Conservation (phyloP, 2,329 filamentous ascomycete genomes). For the Colletotrichum sp. region DNA sequence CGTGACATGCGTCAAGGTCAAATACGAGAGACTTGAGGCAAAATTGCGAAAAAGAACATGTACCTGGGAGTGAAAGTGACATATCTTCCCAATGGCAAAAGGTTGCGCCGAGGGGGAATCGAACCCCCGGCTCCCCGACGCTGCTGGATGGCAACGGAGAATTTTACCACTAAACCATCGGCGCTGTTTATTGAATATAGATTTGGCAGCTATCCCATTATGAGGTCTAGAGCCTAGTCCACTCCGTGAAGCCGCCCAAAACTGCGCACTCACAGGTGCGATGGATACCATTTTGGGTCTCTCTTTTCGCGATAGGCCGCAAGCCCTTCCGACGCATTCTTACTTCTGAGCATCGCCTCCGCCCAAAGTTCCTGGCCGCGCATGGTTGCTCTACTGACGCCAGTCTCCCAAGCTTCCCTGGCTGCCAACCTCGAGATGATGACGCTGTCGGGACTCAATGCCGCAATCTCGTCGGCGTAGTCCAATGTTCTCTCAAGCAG, state of each 20-base stretch:
- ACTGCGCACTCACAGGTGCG: conserved; percentile 21
- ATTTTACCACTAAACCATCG: conserved; percentile 24
- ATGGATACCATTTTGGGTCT: conserved; percentile 32
- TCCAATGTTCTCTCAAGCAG: conserved; percentile 32
- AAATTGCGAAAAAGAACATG: background rate
- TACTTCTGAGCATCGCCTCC: conserved; percentile 32
- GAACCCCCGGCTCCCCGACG: conserved; percentile 22
- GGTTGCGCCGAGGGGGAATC: conserved; percentile 17
- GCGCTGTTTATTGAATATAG: background rate
- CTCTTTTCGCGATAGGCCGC: conserved; percentile 35
- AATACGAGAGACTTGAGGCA: no score
- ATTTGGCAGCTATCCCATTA: background rate
- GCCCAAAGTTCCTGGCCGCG: conserved; percentile 34
- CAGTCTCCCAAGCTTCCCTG: conserved; percentile 38
- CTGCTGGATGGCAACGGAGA: conserved; percentile 21
- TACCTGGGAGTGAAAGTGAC: fast-evolving
- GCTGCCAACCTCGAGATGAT: conserved; percentile 35
- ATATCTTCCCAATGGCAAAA: background rate
- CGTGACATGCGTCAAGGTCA: background rate
- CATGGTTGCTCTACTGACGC: conserved; percentile 36
- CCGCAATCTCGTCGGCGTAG: conserved; percentile 33
- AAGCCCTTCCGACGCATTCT: conserved; percentile 32
- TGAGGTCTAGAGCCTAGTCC: background rate
- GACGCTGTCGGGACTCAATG: conserved; percentile 36
- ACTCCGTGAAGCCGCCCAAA: background rate